A percentile compares a stretch with the other conserved stretches of the same genome.
Conservation (phyloP, 306 rosid genomes). For the Astragalus membranaceus region DNA sequence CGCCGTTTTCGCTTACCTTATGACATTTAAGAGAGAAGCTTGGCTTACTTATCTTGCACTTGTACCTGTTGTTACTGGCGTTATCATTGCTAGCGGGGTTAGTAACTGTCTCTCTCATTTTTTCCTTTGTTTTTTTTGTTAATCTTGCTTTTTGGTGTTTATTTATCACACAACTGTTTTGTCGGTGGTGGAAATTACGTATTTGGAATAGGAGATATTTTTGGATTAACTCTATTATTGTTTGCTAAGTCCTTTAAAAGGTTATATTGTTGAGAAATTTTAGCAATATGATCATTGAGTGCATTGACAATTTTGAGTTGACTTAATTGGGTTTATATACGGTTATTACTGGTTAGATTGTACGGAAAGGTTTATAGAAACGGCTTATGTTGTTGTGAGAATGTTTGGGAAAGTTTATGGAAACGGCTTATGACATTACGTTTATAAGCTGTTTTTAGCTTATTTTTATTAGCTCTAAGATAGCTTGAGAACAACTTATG, state of each 20-base stretch:
- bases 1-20: constrained; percentile 84
- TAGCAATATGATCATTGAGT: neutral
- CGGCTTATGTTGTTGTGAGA: too few relatives aligned
- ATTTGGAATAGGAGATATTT: neutral
- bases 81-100: constrained; percentile 98
- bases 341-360: too few relatives aligned
- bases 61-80: constrained; percentile 90
- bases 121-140: too few relatives aligned
- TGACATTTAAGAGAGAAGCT: constrained; percentile 89
- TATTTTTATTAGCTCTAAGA: too few relatives aligned
- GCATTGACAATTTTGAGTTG: too few relatives aligned
- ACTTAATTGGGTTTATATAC: too few relatives aligned
- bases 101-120: neutral
- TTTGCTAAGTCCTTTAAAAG: neutral
- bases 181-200: neutral
- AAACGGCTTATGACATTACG: too few relatives aligned
- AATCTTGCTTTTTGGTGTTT: neutral
- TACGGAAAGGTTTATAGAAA: too few relatives aligned
- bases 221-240: neutral
- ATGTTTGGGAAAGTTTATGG: too few relatives aligned
- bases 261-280: neutral
- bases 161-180: neutral
- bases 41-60: constrained; percentile 92
- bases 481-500: too few relatives aligned
- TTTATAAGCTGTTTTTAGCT: too few relatives aligned